Evolutionary conservation across 176 grass and related monocot genomes (phyloP).

Genomic region (Olyra latifolia): DNA sequence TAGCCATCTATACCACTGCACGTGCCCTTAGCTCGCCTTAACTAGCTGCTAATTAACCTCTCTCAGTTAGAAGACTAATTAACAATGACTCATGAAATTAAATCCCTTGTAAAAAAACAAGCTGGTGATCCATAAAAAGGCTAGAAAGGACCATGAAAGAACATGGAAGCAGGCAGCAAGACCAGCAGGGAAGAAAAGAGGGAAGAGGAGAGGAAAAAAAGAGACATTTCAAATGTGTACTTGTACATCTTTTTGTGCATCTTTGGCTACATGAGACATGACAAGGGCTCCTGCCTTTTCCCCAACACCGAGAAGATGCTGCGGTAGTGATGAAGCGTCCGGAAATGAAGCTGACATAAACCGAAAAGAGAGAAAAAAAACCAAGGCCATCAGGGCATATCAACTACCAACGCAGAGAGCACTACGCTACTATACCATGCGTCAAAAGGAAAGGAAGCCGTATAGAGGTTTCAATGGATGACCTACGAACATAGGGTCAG

Average conservation of each 20-base stretch:
- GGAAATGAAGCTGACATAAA: not conserved
- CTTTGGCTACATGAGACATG: not conserved
- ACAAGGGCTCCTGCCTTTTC: not conserved
- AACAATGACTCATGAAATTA: not conserved
- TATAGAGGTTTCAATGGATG: not conserved
- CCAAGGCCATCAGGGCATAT: not conserved
- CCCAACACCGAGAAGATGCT: not conserved
- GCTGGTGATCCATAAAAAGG: not conserved
- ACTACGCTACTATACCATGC: not conserved
- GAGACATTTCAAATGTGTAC: not conserved
- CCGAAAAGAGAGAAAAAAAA: not conserved
- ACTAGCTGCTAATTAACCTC: not conserved
- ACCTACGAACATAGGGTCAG: not conserved
- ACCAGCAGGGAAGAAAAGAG: not conserved
- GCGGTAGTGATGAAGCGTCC: not conserved
- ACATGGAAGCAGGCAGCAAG: not conserved
- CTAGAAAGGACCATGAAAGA: not conserved
- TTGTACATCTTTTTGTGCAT: not conserved
- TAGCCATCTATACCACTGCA: too few species aligned
- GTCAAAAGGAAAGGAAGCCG: conserved; percentile 24
- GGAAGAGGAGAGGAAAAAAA: too few species aligned
- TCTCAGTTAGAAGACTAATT: not conserved
- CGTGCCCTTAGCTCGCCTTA: not conserved
- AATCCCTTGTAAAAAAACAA: not conserved
- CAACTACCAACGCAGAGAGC: not conserved